Evolutionary conservation across 2,329 filamentous ascomycete species (phyloP).

Genomic region (Aspergillus felis): DNA sequence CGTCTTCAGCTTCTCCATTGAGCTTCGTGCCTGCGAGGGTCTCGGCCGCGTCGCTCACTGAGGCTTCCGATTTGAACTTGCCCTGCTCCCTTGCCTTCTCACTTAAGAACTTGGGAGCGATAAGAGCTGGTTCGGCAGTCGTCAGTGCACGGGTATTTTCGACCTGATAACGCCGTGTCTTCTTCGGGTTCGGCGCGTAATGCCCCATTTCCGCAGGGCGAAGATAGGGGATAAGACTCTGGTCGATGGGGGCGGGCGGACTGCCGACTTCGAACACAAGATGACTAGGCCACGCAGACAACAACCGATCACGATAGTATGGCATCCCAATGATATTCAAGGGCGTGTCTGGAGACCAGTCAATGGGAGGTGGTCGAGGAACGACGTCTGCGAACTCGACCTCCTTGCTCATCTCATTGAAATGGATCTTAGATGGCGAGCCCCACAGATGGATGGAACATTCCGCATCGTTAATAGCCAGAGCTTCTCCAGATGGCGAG

Average conservation of each 20-base stretch:
- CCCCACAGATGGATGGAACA: conserved; percentile 83
- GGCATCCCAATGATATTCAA: conserved; percentile 86
- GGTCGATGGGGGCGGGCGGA: conserved; percentile 71
- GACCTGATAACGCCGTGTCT: conserved; percentile 73
- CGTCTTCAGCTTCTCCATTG: conserved; percentile 68
- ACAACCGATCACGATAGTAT: conserved; percentile 80
- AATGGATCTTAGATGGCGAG: conserved; percentile 77
- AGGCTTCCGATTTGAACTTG: conserved; percentile 37
- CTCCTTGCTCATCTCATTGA: conserved; percentile 74
- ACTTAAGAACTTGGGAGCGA: conserved; percentile 87
- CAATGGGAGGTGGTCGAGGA: conserved; percentile 59
- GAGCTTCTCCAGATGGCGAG: conserved; percentile 79
- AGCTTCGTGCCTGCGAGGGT: conserved; percentile 66
- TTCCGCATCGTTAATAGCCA: conserved; percentile 75
- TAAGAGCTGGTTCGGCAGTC: conserved; percentile 58
- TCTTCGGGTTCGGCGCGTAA: conserved; percentile 72
- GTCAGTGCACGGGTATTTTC: conserved; percentile 68
- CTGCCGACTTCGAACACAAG: conserved; percentile 81
- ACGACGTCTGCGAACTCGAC: conserved; percentile 71
- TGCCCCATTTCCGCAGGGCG: conserved; percentile 70
- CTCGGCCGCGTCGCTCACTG: conserved; percentile 56
- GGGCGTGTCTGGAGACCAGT: conserved; percentile 72
- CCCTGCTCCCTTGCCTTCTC: conserved; percentile 73
- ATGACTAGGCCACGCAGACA: conserved; percentile 87
- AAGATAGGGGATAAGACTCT: conserved; percentile 63